These are phyloP conservation scores for Morella rubra DNA, from an alignment of 306 rosid genomes.

Conservation along the genomic window DNA sequence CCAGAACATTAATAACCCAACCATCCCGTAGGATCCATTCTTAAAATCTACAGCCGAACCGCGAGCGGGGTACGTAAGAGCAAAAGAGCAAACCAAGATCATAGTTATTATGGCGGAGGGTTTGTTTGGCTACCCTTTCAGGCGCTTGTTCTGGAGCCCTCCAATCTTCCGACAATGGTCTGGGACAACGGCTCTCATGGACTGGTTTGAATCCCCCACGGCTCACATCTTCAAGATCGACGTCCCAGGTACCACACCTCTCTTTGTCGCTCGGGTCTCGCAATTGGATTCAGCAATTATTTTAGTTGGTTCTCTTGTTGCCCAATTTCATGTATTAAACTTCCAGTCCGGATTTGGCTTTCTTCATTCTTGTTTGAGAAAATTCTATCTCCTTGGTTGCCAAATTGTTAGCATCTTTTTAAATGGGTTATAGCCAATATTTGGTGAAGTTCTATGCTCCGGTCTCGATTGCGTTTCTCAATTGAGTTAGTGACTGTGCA, in stretches of 20 bases:
- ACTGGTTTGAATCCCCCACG: constrained; percentile 76
- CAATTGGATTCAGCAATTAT: neutral
- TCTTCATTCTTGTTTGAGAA: too few species aligned
- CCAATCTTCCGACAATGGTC: constrained; percentile 52
- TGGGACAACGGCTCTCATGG: constrained; percentile 62
- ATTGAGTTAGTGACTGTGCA: constrained; percentile 16
- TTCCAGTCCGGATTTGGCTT: too few species aligned
- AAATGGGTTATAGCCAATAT: neutral
- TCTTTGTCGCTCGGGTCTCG: neutral
- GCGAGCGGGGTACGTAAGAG: neutral
- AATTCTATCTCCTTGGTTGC: neutral
- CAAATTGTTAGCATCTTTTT: too few species aligned
- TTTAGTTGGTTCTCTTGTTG: neutral
- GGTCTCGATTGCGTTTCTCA: neutral
- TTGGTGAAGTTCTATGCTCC: neutral
- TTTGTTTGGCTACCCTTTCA: constrained; percentile 47
- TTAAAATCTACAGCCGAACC: neutral
- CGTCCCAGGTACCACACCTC: constrained; percentile 55
- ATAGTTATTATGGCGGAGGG: constrained; percentile 40
- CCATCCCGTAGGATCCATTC: neutral
- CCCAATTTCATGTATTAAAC: neutral
- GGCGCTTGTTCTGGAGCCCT: constrained; percentile 56
- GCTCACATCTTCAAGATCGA: constrained; percentile 68
- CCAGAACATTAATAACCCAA: neutral
- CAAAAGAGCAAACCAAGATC: neutral